Evolutionary conservation across 2,329 filamentous ascomycete genomes (phyloP).

Genomic region (Kalmusia sp.): DNA sequence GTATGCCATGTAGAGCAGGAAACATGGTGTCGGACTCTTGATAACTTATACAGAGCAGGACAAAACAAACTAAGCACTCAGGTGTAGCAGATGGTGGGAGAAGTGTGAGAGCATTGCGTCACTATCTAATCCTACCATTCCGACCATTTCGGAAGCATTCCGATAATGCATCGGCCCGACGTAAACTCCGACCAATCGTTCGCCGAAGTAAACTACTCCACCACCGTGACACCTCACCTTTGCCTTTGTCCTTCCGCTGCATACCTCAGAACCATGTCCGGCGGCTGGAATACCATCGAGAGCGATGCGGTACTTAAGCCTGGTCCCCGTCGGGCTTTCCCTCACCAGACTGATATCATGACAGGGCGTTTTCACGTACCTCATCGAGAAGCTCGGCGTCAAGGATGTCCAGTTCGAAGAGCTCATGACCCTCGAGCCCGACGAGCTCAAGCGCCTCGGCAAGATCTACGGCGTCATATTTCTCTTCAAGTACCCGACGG

Average conservation of each 20-base stretch:
- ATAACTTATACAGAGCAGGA: too few species aligned
- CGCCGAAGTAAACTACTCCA: not conserved
- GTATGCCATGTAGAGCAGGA: too few species aligned
- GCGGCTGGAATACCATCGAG: slow-evolving; percentile 97
- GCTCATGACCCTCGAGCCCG: slow-evolving; percentile 84
- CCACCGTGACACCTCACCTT: not conserved
- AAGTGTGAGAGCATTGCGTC: not conserved
- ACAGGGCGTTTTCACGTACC: slow-evolving; percentile 94
- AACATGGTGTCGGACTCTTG: too few species aligned
- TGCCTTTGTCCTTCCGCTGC: not conserved
- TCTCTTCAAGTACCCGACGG: slow-evolving; percentile 93
- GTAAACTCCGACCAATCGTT: slow-evolving; percentile 1
- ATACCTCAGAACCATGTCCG: slow-evolving; percentile 47
- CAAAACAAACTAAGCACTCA: too few species aligned
- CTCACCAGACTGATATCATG: slow-evolving; percentile 33
- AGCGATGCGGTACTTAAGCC: slow-evolving; percentile 88
- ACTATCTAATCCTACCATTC: not conserved
- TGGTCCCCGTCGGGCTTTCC: slow-evolving; percentile 3
- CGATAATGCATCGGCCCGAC: slow-evolving; percentile 10
- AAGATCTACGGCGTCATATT: slow-evolving; percentile 92
- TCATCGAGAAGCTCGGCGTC: slow-evolving; percentile 91
- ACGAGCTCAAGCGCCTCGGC: slow-evolving; percentile 69
- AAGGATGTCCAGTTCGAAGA: slow-evolving; percentile 97
- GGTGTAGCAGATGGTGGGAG: not conserved
- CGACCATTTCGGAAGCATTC: slow-evolving; percentile 5